Base-by-base conservation (phyloP, 345 rosid species). In the Salix koriyanagi region DNA sequence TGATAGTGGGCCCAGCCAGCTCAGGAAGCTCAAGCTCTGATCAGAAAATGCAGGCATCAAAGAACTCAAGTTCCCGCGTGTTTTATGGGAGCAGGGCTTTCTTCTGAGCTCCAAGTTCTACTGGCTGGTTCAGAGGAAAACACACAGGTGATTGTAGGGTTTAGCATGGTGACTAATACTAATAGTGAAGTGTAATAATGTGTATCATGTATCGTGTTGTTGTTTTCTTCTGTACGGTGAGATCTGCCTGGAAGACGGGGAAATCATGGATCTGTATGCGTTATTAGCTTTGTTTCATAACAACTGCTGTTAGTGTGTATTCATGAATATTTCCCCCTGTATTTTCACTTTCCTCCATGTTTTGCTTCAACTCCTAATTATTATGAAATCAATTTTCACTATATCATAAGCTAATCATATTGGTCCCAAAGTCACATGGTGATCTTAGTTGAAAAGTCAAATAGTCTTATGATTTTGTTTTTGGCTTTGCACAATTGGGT, bases 71-170 rank as follows among this genome's bases (percentile, higher is more conserved):
- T 28, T 87, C 99, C 69, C 97, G 99, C n/a, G 97, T 92, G 89
- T 96, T 92, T 78, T 96, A 96, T 30, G 99, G 99, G 75, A 96
- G 98, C 77, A 87, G 97, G 84, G 92, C 99, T 76, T 96, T 96
- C 87, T 96, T 93, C 90, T 96, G 88, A 96, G 87, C 87, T 78
- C 50, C 13, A 48, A 69, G 39, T 36, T 78, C 73, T 65, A 48
- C 68, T 61, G 75, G 80, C 68, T 61, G 75, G 80, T 79, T 81
- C 77, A 74, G 76, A 78, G 88, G 89, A 87, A 88, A 81, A 73
- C 84, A 65, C 84, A 80, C 92, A 87, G 91, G 88, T 90, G 91
- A 93, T 92, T 83, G 73, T 84, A 90, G 91, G 82, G 83, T 77
- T 82, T 87, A 86, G 87, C 79, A 71, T 79, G 87, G 83, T 81